Evolutionary conservation across 2,329 filamentous ascomycete genomes (phyloP), one percentile per base, ranked within the genome.

Genomic region (Fusarium irregulare): DNA sequence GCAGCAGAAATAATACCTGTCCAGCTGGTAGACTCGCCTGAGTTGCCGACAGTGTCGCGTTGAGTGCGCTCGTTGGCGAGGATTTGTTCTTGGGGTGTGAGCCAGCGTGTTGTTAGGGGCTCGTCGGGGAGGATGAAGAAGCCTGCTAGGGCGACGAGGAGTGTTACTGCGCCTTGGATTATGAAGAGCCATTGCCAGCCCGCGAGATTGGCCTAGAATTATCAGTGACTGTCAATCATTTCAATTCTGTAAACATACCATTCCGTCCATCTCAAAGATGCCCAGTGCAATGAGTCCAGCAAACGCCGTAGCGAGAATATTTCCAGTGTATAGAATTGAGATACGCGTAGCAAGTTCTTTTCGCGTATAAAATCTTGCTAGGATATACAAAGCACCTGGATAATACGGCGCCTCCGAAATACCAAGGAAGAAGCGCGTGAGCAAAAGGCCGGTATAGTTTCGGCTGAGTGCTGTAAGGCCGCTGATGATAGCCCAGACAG

Each of bases 311-410:
- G 76, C 76, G 8, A 78, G 57, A 21, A 79, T 76, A n/a, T 76
- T 78, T 0, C 81, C 81, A 0, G 82, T 78, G 56, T 85, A 85
- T 1, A 85, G 74, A 51, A 84, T 80, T 1, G 82, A 80, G 16
- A 83, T 81, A 21, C 82, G 77, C 6, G 78, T 74, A 8, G 79
- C 77, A 25, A 84, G 72, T 64, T 83, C 80, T 66, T 85, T 83
- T n/a, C 83, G 79, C 0, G 85, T 87, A 71, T 88, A 88, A 76
- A 85, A 88, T 44, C 84, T 81, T 1, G 83, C 83, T 4, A 88
- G 78, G n/a, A 87, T 80, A 51, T 78, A 78, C 11, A 79, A 61
- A 8, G 73, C 78, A 28, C 79, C 77, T 3, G 76, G 77, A 48
- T 78, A 80, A 50, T 80, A 79, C 0, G 81, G 80, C 0, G 81